Evolutionary conservation across 1,284 basidiomycete genomes (phyloP), one percentile per base, ranked within the genome.

Genomic region (Tetrapyrgos nigripes): DNA sequence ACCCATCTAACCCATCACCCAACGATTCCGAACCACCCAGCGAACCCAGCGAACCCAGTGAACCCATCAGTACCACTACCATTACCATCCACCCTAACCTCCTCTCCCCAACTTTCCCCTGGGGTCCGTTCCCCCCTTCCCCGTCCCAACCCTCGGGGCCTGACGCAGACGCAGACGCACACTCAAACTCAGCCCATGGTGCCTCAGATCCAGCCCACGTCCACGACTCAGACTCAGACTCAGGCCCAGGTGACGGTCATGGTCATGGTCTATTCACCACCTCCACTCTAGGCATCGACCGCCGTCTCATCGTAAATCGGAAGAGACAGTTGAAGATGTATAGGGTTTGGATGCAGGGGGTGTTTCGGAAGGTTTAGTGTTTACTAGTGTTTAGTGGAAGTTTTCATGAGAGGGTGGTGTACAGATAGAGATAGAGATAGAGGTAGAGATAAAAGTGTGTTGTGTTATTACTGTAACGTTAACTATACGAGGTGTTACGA

Each of bases 291-390:
- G 94, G 93, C 4, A 85, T 96, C 13, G 96, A 98, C 76, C 81
- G 95, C 11, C 82, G 96, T n/a, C 76, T 98, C 61, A 80, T 98
- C 50, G 88, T 98, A 43, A 98, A 98, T 72, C 82, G 96, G 52
- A 97, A 96, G 74, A 81, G 93, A 57, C 90, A 95, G 76, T 77
- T 96, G 55, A 95, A 96, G 75, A 98, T 98, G 96, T 97, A 96
- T 73, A 81, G 96, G 46, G 92, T 96, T 3, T 97, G 94, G 94
- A 89, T 96, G 86, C 94, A 97, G 75, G 92, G 87, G 3, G n/a
- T n/a, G n/a, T n/a, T n/a, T n/a, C n/a, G n/a, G n/a, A n/a, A n/a
- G n/a, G n/a, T n/a, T n/a, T n/a, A n/a, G n/a, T n/a, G n/a, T n/a
- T n/a, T n/a, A n/a, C n/a, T n/a, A n/a, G n/a, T n/a, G n/a, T n/a